These are phyloP conservation scores for Candida alai DNA, from an alignment of 805 yeast species.

Conservation along the genomic window DNA sequence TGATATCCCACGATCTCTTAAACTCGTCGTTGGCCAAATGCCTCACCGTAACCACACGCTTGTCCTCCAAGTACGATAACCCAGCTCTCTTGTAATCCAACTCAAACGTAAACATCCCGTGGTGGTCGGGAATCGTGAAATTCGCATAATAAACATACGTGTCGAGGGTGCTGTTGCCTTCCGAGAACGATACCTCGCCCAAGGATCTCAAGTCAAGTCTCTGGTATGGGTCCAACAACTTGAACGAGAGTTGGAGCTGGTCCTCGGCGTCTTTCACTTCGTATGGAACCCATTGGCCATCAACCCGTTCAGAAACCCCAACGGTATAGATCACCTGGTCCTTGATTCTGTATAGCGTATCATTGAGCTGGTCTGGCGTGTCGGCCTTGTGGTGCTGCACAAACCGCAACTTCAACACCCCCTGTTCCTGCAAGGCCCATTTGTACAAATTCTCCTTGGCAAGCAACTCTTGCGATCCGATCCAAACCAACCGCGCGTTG, in stretches of 20 bases:
- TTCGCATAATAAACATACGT: slow-evolving; percentile 44
- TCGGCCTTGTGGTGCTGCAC: slow-evolving; percentile 53
- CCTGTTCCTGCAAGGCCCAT: slow-evolving; percentile 75
- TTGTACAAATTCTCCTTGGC: slow-evolving; percentile 21
- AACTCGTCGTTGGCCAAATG: slow-evolving; percentile 96
- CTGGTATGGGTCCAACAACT: slow-evolving; percentile 93
- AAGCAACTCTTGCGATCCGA: slow-evolving; percentile 65
- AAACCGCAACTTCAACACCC: slow-evolving; percentile 54
- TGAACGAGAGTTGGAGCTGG: slow-evolving; percentile 77
- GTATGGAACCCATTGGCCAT: slow-evolving; percentile 69
- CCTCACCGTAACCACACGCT: slow-evolving; percentile 75
- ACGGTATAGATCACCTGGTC: slow-evolving; percentile 61
- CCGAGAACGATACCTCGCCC: slow-evolving; percentile 34
- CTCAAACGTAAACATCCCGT: slow-evolving; percentile 89
- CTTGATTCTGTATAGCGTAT: slow-evolving; percentile 61
- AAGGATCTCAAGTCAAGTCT: slow-evolving; percentile 59
- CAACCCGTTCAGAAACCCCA: slow-evolving; percentile 42
- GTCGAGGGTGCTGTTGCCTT: slow-evolving; percentile 39
- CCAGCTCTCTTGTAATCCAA: slow-evolving; percentile 80
- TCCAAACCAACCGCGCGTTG: slow-evolving; percentile 78
- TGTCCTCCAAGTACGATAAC: slow-evolving; percentile 59
- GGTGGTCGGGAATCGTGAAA: slow-evolving; percentile 88
- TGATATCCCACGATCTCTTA: slow-evolving; percentile 86
- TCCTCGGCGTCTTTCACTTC: slow-evolving; percentile 32
- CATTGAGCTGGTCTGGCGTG: slow-evolving; percentile 37